Percentiles rank a stretch among this genome's conserved stretches.
These are phyloP conservation scores for Tetrapyrgos nigripes DNA, from an alignment of 1,284 basidiomycete genomes.

Conservation along the genomic window DNA sequence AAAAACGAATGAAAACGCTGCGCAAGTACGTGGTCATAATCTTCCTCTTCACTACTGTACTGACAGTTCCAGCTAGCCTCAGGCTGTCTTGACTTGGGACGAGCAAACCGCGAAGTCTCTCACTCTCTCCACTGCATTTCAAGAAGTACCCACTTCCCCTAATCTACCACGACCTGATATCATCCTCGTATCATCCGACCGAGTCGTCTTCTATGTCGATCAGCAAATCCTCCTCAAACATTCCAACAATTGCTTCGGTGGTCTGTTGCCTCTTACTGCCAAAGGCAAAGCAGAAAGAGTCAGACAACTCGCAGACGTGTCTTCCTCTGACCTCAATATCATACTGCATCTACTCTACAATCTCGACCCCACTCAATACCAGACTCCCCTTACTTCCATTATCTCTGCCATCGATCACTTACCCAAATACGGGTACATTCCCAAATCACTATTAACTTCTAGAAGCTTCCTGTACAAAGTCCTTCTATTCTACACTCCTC, in stretches of 20 bases:
- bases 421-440: background rate
- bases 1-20: no score
- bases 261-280: background rate
- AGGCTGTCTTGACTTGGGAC: no score
- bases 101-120: background rate
- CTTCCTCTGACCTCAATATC: conserved; percentile 5
- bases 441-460: background rate
- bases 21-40: no score
- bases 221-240: background rate
- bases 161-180: background rate
- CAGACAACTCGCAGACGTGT: background rate
- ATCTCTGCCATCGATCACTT: background rate
- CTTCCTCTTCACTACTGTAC: no score
- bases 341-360: conserved; percentile 7
- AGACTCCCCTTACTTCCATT: background rate
- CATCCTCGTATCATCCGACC: conserved; percentile 4
- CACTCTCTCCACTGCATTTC: background rate
- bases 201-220: conserved; percentile 1
- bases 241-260: conserved; percentile 2
- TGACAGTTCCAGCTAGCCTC: no score
- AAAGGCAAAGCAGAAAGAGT: background rate
- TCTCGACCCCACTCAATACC: background rate
- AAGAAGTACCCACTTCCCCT: background rate
- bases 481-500: conserved; percentile 3
- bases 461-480: background rate